Evolutionary conservation across 306 rosid genomes (phyloP), one percentile per base, ranked within the genome.

Genomic region (Corylus americana): DNA sequence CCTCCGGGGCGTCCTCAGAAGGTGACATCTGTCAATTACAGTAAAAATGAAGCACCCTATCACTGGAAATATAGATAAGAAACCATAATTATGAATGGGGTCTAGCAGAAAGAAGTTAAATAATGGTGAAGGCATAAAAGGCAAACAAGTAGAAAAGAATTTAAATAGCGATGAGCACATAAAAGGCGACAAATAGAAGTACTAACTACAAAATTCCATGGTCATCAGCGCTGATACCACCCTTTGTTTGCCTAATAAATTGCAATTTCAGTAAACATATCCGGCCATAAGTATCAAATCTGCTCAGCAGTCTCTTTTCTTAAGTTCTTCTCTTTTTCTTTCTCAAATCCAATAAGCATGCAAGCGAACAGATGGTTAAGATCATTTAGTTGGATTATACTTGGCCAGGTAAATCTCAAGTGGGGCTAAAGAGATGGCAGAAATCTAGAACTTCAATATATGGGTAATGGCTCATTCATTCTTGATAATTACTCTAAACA

Each of bases 1-100:
- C 99, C 88, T 93, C 92, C 4, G 97, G 98, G 74, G 96, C 97
- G 4, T 75, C 99, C 74, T 87, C 97, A 69, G 50, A 76, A 71
- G 97, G 98, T 31, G 98, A 91, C 85, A 93, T 83, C 99, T 95
- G 83, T 25, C 71, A 76, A 79, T 49, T 49, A 61, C 73, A 83
- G 58, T 5, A 77, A 58, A 68, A 75, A 73, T 73, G 73, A 88
- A 78, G 54, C 35, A 75, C 62, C 82, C 47, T 59, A 70, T 58
- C 77, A 74, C 74, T 12, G 53, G 13, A 79, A 84, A 63, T 73
- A 50, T 48, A 20, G 51, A 55, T 2, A 45, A 80, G n/a, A 68
- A 49, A 67, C 73, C 68, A 63, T 44, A 61, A 22, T n/a, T 59
- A 47, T 11, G 18, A 27, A 67, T 29, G 27, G 47, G 0, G 22